Evolutionary conservation across 306 rosid genomes (phyloP).

Genomic region (Clitoria ternatea): DNA sequence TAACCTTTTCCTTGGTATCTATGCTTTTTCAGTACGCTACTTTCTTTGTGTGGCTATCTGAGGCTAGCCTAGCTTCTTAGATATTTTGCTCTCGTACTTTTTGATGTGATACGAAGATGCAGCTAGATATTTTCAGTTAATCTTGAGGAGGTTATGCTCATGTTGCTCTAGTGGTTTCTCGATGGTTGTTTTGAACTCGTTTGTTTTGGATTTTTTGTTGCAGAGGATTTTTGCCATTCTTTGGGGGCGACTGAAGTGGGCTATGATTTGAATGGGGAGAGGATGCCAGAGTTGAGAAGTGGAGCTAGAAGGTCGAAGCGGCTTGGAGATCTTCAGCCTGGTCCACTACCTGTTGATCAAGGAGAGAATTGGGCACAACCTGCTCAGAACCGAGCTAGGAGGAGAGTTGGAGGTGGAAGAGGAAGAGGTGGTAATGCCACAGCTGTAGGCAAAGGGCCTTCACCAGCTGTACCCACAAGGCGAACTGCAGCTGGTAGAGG

Average conservation of each 20-base stretch:
- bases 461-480: conserved; percentile 75
- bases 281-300: conserved; percentile 99
- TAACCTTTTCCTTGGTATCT: conserved; percentile 25
- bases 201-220: conserved; percentile 24
- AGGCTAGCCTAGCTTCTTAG: conserved; percentile 6
- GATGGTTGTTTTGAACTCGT: conserved; percentile 10
- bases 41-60: conserved; percentile 33
- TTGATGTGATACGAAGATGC: not conserved
- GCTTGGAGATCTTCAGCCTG: conserved; percentile 90
- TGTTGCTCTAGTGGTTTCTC: conserved; percentile 10
- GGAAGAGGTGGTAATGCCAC: conserved; percentile 84
- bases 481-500: conserved; percentile 90
- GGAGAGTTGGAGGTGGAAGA: conserved; percentile 84
- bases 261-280: conserved; percentile 98
- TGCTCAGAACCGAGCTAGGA: conserved; percentile 61
- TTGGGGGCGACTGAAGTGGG: conserved; percentile 41
- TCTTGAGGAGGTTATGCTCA: conserved; percentile 8
- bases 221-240: conserved; percentile 29
- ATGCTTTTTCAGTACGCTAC: conserved; percentile 34
- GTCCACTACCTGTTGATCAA: conserved; percentile 63
- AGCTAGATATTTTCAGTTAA: conserved; percentile 1
- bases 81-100: not conserved
- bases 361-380: conserved; percentile 65
- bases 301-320: conserved; percentile 96
- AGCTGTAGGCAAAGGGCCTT: conserved; percentile 71